Evolutionary conservation across 495 filamentous ascomycete species (phyloP).

Genomic region (Rhizodiscina lignyota): DNA sequence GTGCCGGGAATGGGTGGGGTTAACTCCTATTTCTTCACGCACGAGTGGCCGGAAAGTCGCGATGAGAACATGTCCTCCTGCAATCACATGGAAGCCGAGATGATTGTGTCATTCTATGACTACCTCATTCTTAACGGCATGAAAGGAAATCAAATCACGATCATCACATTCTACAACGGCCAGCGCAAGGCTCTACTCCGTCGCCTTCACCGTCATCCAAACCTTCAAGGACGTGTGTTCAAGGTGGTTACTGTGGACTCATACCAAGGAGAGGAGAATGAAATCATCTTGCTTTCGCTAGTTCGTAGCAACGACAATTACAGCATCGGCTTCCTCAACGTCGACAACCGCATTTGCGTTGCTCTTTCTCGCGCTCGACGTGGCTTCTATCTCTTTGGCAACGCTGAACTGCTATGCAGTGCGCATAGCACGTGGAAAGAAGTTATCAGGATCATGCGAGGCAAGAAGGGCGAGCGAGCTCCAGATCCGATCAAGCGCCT

Average conservation of each 20-base stretch:
- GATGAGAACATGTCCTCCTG: conserved; percentile 52
- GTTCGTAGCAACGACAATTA: conserved; percentile 49
- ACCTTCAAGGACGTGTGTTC: conserved; percentile 31
- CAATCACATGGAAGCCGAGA: conserved; percentile 60
- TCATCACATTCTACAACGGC: conserved; percentile 81
- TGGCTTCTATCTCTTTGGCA: conserved; percentile 82
- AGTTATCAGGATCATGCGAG: conserved; percentile 12
- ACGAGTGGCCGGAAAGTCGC: conserved; percentile 46
- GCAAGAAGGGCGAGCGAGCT: conserved; percentile 1
- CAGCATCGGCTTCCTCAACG: conserved; percentile 52
- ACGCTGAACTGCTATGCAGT: conserved; percentile 37
- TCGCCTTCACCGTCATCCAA: conserved; percentile 30
- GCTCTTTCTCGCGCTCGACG: conserved; percentile 72
- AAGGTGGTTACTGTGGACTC: conserved; percentile 80
- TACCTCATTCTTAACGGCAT: conserved; percentile 59
- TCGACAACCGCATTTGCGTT: conserved; percentile 71
- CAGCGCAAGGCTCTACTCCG: conserved; percentile 51
- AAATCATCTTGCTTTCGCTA: conserved; percentile 66
- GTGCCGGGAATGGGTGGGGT: conserved; percentile 66
- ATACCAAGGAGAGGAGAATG: conserved; percentile 92
- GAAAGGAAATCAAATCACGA: conserved; percentile 44
- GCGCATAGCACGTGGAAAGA: conserved; percentile 22
- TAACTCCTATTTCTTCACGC: conserved; percentile 56
- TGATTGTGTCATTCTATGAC: conserved; percentile 56
- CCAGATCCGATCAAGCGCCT: conserved; percentile 10